A percentile compares a stretch with the other conserved stretches of the same genome.
Conservation (phyloP, 495 filamentous ascomycete species). For the Geopyxis carbonaria region DNA sequence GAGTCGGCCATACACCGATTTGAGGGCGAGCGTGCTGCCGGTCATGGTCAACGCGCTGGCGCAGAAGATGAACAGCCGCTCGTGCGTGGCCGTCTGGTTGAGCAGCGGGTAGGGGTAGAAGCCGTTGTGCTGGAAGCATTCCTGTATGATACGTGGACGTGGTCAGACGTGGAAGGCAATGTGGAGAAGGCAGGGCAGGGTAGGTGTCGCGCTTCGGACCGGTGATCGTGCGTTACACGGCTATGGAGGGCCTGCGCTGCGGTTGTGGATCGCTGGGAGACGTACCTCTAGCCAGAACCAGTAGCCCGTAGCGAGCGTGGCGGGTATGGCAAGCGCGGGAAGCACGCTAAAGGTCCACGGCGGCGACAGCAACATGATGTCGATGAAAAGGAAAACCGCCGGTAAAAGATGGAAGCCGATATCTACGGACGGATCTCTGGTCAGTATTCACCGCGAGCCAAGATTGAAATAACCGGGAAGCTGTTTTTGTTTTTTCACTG, state of each 20-base stretch:
- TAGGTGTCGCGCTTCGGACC: conserved; percentile 29
- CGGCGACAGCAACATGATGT: conserved; percentile 59
- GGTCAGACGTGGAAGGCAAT: conserved; percentile 79
- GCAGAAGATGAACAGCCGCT: conserved; percentile 51
- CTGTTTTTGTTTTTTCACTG: too few relatives aligned
- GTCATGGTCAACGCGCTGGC: conserved; percentile 56
- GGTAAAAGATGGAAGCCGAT: conserved; percentile 68
- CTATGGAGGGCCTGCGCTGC: not conserved
- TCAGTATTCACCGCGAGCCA: not conserved
- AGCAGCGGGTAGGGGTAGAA: conserved; percentile 76
- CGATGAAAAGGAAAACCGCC: conserved; percentile 49
- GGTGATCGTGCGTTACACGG: too few relatives aligned
- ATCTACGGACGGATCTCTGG: conserved; percentile 32
- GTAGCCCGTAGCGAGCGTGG: conserved; percentile 51
- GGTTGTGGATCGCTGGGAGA: too few relatives aligned
- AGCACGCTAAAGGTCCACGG: conserved; percentile 56
- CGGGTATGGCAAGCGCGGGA: conserved; percentile 44
- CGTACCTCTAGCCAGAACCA: conserved; percentile 79
- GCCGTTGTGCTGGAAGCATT: conserved; percentile 16
- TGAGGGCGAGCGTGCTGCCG: conserved; percentile 44
- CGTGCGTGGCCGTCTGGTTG: conserved; percentile 39
- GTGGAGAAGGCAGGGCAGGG: conserved; percentile 45
- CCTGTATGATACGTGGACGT: too few relatives aligned
- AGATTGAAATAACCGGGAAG: conserved; percentile 5
- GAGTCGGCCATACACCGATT: conserved; percentile 47